phyloP scores from a whole-genome alignment of 1,139 yeast genomes.

The Ogataea hybrid region DNA sequence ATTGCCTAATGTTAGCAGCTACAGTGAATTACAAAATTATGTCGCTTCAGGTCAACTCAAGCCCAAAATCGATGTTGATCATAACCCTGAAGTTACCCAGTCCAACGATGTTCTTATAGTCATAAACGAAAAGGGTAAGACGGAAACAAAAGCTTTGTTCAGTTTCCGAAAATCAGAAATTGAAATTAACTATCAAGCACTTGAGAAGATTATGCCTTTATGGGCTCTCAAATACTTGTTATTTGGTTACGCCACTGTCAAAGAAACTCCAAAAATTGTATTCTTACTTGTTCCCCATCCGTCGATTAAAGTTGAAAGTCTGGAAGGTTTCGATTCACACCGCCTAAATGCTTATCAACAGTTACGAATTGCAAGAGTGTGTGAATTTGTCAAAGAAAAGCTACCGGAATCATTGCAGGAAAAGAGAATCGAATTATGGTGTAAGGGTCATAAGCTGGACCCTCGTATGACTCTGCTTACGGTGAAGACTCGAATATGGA shows the following conservation, averaged over 20 bases:
- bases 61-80: neutral
- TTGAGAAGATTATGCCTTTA: slow-evolving; percentile 48
- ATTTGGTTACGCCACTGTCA: slow-evolving; percentile 53
- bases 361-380: slow-evolving; percentile 73
- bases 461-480: slow-evolving; percentile 77
- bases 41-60: slow-evolving; percentile 6
- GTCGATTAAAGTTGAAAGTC: neutral
- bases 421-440: slow-evolving; percentile 60
- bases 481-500: slow-evolving; percentile 81
- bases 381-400: slow-evolving; percentile 65
- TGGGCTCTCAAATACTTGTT: slow-evolving; percentile 80
- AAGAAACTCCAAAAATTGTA: slow-evolving; percentile 68
- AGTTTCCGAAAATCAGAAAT: slow-evolving; percentile 10
- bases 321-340: slow-evolving; percentile 35
- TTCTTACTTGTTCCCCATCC: slow-evolving; percentile 51
- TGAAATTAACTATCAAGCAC: neutral
- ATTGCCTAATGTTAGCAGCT: neutral
- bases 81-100: slow-evolving; percentile 13
- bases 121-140: slow-evolving; percentile 20
- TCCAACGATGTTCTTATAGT: slow-evolving; percentile 16
- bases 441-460: slow-evolving; percentile 65
- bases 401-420: slow-evolving; percentile 58
- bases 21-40: neutral
- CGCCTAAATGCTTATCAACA: slow-evolving; percentile 77
- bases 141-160: slow-evolving; percentile 18